phyloP scores from a whole-genome alignment of 495 filamentous ascomycete genomes.

The Staphylotrichum longicolle region DNA sequence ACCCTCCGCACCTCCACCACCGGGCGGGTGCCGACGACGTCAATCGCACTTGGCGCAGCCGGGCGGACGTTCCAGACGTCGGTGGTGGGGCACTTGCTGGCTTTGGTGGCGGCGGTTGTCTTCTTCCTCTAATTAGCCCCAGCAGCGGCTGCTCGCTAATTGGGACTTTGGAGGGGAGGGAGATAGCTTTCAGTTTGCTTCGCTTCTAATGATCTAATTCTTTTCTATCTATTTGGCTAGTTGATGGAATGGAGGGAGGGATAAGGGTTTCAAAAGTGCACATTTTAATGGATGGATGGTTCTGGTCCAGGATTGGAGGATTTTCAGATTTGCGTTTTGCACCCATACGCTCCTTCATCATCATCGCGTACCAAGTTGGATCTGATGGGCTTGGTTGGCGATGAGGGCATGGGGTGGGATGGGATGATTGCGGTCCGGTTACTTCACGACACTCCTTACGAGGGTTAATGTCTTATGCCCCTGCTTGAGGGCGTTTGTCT shows the following conservation, averaged over 20 bases:
- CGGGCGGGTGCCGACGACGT: not conserved
- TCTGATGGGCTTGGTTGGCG: not conserved
- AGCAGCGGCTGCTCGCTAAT: not conserved
- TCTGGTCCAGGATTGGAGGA: no score
- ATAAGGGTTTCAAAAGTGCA: conserved; percentile 8
- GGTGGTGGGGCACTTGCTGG: conserved; percentile 7
- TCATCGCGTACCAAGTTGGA: not conserved
- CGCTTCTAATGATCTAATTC: conserved; percentile 5
- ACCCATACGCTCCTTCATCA: no score
- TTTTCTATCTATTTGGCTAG: conserved; percentile 1
- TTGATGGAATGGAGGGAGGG: not conserved
- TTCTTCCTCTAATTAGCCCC: not conserved
- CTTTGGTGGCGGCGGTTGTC: not conserved
- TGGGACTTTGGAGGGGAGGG: not conserved
- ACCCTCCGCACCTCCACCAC: not conserved
- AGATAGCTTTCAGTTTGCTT: not conserved
- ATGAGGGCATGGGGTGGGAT: not conserved
- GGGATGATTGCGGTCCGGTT: not conserved
- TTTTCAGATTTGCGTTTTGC: no score
- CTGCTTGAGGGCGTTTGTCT: conserved; percentile 1
- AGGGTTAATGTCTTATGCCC: conserved; percentile 6
- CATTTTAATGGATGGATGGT: conserved; percentile 3
- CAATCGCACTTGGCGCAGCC: conserved; percentile 10
- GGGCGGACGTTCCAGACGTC: conserved; percentile 6
- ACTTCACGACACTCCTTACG: conserved; percentile 14